These are phyloP conservation scores for Fusarium irregulare DNA, from an alignment of 2,329 filamentous ascomycete species.

Conservation along the genomic window DNA sequence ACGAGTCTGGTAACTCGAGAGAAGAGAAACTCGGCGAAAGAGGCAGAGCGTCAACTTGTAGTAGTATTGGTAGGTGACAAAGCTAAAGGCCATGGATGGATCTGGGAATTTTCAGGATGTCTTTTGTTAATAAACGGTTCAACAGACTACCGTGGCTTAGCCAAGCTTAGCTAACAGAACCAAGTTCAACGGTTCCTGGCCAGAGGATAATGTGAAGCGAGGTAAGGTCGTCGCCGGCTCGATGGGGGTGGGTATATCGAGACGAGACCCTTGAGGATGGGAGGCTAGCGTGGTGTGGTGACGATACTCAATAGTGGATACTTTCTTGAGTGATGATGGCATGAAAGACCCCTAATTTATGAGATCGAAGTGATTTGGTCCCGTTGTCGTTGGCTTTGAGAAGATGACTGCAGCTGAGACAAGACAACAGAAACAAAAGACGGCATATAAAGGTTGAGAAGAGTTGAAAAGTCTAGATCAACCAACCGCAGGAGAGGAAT, in stretches of 20 bases:
- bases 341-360: slow-evolving; percentile 18
- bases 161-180: slow-evolving; percentile 14
- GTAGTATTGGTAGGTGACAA: slow-evolving; percentile 11
- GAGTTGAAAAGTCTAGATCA: not conserved
- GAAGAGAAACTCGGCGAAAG: not conserved
- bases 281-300: slow-evolving; percentile 23
- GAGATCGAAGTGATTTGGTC: slow-evolving; percentile 1
- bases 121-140: not conserved
- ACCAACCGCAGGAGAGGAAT: slow-evolving; percentile 3
- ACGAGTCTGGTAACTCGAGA: slow-evolving; percentile 22
- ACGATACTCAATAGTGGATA: slow-evolving; percentile 23
- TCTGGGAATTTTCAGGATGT: not conserved
- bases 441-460: not conserved
- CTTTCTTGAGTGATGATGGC: slow-evolving; percentile 19
- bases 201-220: slow-evolving; percentile 9
- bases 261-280: slow-evolving; percentile 7
- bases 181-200: slow-evolving; percentile 34
- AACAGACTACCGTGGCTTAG: slow-evolving; percentile 5
- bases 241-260: slow-evolving; percentile 29
- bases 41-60: slow-evolving; percentile 10
- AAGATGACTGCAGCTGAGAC: slow-evolving; percentile 15
- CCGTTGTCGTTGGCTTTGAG: not conserved
- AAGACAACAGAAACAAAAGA: not conserved
- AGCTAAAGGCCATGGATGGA: slow-evolving; percentile 22
- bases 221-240: slow-evolving; percentile 6